These are phyloP conservation scores for Vicia sativa DNA, from an alignment of 306 rosid genomes.

Conservation along the genomic window DNA sequence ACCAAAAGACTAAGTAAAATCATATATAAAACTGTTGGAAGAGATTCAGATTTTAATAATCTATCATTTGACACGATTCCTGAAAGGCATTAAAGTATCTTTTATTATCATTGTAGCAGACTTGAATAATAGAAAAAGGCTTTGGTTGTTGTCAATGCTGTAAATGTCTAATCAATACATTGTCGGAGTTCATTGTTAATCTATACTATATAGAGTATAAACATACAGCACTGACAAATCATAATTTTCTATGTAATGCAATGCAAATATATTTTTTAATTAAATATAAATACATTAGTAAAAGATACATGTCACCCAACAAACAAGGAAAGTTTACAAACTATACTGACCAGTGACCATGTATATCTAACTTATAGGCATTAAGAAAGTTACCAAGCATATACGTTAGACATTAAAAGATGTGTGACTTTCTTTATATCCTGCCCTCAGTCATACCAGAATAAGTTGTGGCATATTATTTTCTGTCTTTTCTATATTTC, in stretches of 20 bases:
- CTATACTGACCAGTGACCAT: conserved; percentile 7
- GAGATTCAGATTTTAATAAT: background rate
- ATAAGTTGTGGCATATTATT: conserved; percentile 8
- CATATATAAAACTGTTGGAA: background rate
- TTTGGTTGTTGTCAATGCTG: background rate
- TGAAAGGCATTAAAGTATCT: background rate
- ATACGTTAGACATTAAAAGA: background rate
- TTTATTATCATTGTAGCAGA: background rate
- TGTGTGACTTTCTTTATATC: conserved; percentile 3
- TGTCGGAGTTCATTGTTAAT: conserved; percentile 11
- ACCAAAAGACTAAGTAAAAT: background rate
- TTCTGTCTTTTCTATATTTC: conserved; percentile 14
- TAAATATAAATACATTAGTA: background rate
- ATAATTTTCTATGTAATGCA: background rate
- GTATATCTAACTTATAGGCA: conserved; percentile 14
- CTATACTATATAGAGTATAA: background rate
- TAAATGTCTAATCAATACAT: conserved; percentile 1
- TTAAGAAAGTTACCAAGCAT: conserved; percentile 14
- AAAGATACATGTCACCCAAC: background rate
- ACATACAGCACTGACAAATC: conserved; percentile 8
- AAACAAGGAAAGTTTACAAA: background rate
- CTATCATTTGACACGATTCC: background rate
- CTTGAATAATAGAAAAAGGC: background rate
- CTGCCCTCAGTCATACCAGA: conserved; percentile 15
- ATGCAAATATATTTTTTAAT: background rate